phyloP scores from a whole-genome alignment of 73 alveolate genomes.

The Paraurostyla sp. region DNA sequence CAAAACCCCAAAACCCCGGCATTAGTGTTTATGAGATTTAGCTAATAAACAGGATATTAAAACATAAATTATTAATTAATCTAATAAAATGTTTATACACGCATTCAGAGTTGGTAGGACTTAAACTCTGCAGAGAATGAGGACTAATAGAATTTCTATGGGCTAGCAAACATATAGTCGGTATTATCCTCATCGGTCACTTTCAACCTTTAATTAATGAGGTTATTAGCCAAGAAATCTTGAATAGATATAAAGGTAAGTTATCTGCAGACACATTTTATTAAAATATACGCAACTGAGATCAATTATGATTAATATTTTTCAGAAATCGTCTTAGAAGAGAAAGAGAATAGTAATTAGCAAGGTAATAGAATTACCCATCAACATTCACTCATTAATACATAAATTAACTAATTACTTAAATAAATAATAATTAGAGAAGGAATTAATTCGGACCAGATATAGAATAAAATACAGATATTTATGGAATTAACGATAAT shows the following conservation, averaged over 20 bases:
- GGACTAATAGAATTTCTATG: not conserved
- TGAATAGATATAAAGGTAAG: not conserved
- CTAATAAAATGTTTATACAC: not conserved
- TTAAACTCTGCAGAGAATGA: not conserved
- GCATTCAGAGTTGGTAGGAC: conserved; percentile 1
- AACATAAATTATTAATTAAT: too few species aligned
- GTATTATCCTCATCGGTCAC: not conserved
- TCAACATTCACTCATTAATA: not conserved
- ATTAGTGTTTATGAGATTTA: not conserved
- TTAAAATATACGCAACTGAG: too few species aligned
- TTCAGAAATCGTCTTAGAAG: not conserved
- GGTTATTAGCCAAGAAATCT: not conserved
- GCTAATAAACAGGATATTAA: not conserved
- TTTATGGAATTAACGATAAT: not conserved
- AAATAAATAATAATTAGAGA: conserved; percentile 1
- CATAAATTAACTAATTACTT: not conserved
- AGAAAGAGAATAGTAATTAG: conserved; percentile 14
- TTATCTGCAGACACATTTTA: not conserved
- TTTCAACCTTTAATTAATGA: not conserved
- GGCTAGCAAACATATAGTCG: not conserved
- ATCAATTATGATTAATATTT: not conserved
- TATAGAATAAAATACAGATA: not conserved
- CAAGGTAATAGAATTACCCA: not conserved
- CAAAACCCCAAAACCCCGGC: conserved; percentile 30
- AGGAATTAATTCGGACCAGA: not conserved